These are phyloP conservation scores for Mucor piriformis DNA, from an alignment of 371 early-diverging fungal species.

Conservation along the genomic window DNA sequence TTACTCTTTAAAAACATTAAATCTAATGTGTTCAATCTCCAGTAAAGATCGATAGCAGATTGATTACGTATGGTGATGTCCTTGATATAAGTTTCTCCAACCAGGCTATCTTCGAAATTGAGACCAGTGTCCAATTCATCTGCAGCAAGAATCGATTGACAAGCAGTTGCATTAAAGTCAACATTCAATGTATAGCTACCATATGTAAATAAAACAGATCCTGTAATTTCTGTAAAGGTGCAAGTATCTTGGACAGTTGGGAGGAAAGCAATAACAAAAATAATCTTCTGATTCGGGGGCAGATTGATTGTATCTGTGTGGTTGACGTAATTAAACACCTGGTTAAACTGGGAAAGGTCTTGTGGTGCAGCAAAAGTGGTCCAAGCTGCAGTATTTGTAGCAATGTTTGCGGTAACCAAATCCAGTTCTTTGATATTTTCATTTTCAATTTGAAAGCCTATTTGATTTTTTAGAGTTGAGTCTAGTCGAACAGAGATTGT, in stretches of 20 bases:
- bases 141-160: slow-evolving; percentile 80
- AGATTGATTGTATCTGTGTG: slow-evolving; percentile 67
- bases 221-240: neutral
- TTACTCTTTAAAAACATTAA: slow-evolving; percentile 16
- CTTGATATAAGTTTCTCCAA: slow-evolving; percentile 79
- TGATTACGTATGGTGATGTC: slow-evolving; percentile 84
- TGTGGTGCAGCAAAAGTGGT: slow-evolving; percentile 46
- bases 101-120: slow-evolving; percentile 85
- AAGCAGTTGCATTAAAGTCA: slow-evolving; percentile 67
- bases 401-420: slow-evolving; percentile 13
- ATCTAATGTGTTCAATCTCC: slow-evolving; percentile 74
- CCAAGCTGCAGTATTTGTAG: slow-evolving; percentile 50
- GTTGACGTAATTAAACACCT: slow-evolving; percentile 82
- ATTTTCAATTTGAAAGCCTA: slow-evolving; percentile 79
- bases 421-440: slow-evolving; percentile 62
- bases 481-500: slow-evolving; percentile 65
- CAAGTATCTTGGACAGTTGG: slow-evolving; percentile 42
- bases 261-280: slow-evolving; percentile 70
- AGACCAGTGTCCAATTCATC: slow-evolving; percentile 84
- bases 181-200: neutral
- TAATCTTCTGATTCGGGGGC: slow-evolving; percentile 54
- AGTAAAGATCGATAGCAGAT: slow-evolving; percentile 83
- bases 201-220: neutral
- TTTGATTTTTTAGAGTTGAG: slow-evolving; percentile 69
- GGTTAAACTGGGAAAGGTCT: slow-evolving; percentile 70